Conservation (phyloP, 345 rosid genomes). For the Hypericum androsaemum region DNA sequence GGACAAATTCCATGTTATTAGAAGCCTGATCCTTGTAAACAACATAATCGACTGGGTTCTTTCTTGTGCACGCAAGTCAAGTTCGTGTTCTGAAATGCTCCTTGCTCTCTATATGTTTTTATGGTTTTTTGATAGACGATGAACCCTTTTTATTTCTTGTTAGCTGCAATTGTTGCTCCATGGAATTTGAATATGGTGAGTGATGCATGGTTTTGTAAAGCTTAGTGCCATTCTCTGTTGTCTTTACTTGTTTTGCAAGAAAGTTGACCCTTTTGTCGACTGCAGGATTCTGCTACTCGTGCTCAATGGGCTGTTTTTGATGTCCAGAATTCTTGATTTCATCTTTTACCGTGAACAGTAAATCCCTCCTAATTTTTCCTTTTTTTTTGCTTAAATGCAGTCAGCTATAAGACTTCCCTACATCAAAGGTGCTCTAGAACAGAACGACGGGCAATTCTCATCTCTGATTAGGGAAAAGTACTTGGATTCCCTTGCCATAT, state of each 20-base stretch:
- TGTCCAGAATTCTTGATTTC: not conserved
- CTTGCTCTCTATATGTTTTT: slow-evolving; percentile 3
- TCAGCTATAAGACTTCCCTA: slow-evolving; percentile 79
- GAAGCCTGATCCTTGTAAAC: not conserved
- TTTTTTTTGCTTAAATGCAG: slow-evolving; percentile 37
- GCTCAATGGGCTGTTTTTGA: not conserved
- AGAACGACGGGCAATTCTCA: slow-evolving; percentile 55
- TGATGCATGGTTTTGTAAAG: too few relatives aligned
- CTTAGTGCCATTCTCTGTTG: too few relatives aligned
- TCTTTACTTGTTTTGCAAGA: too few relatives aligned
- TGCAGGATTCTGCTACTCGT: too few relatives aligned
- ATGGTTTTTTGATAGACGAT: not conserved
- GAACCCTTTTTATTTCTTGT: too few relatives aligned
- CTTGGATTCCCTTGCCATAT: slow-evolving; percentile 38
- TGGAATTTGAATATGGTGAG: too few relatives aligned
- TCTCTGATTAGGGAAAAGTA: slow-evolving; percentile 57
- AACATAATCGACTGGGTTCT: too few relatives aligned
- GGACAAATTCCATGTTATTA: not conserved
- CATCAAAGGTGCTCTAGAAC: slow-evolving; percentile 61
- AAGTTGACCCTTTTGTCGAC: too few relatives aligned
- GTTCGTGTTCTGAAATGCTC: not conserved
- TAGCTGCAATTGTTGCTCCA: too few relatives aligned
- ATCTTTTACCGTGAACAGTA: not conserved
- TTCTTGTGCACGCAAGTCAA: too few relatives aligned
- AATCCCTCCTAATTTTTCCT: not conserved